Percentiles rank a stretch among this genome's conserved stretches.
Evolutionary conservation across 2,329 filamentous ascomycete genomes (phyloP).

Genomic region (Alternaria novae-zelandiae): DNA sequence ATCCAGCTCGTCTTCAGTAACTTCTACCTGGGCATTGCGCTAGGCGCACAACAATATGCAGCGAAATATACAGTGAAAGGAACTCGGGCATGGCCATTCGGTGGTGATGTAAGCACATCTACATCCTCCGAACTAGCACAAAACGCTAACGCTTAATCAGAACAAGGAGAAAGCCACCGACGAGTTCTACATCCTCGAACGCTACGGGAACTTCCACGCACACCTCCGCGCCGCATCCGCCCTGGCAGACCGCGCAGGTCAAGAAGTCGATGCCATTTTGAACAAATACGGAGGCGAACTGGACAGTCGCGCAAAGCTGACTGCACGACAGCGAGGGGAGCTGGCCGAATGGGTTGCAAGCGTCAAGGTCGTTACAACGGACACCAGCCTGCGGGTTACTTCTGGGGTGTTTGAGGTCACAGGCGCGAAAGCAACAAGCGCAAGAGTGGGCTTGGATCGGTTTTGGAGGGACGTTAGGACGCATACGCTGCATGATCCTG

Average conservation of each 20-base stretch:
- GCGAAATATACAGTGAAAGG: slow-evolving; percentile 62
- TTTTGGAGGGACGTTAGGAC: slow-evolving; percentile 73
- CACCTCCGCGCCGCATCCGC: slow-evolving; percentile 66
- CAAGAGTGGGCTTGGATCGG: slow-evolving; percentile 66
- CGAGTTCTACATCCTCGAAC: slow-evolving; percentile 69
- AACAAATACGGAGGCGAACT: slow-evolving; percentile 42
- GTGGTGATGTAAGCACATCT: slow-evolving; percentile 55
- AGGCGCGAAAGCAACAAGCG: slow-evolving; percentile 63
- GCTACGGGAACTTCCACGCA: slow-evolving; percentile 69
- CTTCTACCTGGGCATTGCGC: slow-evolving; percentile 69
- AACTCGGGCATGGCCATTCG: slow-evolving; percentile 69
- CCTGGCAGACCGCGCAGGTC: slow-evolving; percentile 63
- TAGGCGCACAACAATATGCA: slow-evolving; percentile 63
- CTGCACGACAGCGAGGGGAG: slow-evolving; percentile 62
- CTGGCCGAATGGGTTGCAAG: slow-evolving; percentile 68
- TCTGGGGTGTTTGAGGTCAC: slow-evolving; percentile 70
- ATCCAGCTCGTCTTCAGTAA: slow-evolving; percentile 72
- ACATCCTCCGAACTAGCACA: background rate
- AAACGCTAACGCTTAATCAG: slow-evolving; percentile 13
- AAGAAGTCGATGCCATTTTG: slow-evolving; percentile 58
- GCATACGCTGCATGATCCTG: slow-evolving; percentile 70
- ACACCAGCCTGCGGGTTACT: slow-evolving; percentile 65
- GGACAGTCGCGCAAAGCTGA: slow-evolving; percentile 53
- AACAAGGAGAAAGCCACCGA: slow-evolving; percentile 65
- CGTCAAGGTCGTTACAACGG: slow-evolving; percentile 68